Conservation (phyloP, 306 rosid species). For the Chamaecrista fasciculata region DNA sequence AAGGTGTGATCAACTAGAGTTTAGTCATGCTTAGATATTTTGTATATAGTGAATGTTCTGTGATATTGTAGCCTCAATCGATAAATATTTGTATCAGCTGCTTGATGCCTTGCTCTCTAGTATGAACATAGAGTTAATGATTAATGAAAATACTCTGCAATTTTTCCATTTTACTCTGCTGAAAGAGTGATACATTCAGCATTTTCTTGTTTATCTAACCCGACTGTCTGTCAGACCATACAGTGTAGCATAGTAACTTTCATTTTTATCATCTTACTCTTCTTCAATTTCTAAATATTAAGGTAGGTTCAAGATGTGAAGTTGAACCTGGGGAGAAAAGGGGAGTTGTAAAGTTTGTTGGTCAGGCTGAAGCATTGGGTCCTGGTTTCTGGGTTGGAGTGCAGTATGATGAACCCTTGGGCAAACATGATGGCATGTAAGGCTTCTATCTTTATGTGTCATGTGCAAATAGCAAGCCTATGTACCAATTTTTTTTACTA, state of each 20-base stretch:
- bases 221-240: neutral
- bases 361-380: conserved; percentile 74
- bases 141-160: conserved; percentile 1
- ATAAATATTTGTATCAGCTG: neutral
- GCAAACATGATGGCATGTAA: conserved; percentile 96
- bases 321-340: conserved; percentile 89
- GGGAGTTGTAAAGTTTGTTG: conserved; percentile 74
- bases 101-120: neutral
- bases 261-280: neutral
- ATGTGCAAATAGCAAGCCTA: neutral
- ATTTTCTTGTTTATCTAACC: conserved; percentile 15
- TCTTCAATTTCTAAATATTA: conserved; percentile 17
- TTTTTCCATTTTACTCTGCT: neutral
- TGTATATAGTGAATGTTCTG: neutral
- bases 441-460: conserved; percentile 22
- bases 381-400: conserved; percentile 96
- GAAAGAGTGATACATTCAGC: neutral
- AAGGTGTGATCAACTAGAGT: neutral
- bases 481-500: neutral
- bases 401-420: conserved; percentile 95
- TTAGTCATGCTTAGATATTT: neutral
- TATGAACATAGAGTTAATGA: neutral
- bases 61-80: neutral
- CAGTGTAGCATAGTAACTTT: neutral
- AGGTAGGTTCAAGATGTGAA: conserved; percentile 96